A percentile compares a stretch with the other conserved stretches of the same genome.
Conservation (phyloP, 495 filamentous ascomycete species). For the Opeltia flavorubescens region DNA sequence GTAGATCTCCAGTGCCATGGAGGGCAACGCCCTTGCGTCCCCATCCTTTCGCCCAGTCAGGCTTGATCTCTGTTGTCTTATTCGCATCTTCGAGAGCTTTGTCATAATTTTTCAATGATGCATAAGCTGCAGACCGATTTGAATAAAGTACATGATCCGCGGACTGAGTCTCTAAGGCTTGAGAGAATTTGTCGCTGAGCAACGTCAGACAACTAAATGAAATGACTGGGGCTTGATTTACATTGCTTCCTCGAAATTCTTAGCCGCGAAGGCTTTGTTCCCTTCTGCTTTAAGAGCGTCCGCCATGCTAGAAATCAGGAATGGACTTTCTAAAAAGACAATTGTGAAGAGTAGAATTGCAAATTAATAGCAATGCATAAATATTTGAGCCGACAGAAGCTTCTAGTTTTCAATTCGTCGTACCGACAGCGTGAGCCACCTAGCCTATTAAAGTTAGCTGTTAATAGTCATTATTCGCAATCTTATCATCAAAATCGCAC, state of each 20-base stretch:
- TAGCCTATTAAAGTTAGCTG: no score
- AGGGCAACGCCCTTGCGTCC: constrained; percentile 80
- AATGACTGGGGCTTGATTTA: constrained; percentile 34
- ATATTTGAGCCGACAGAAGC: neutral
- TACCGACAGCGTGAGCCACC: no score
- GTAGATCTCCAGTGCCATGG: constrained; percentile 72
- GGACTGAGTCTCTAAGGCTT: constrained; percentile 83
- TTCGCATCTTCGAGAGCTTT: constrained; percentile 78
- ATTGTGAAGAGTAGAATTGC: no score
- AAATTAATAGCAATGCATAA: no score
- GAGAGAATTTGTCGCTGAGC: constrained; percentile 76
- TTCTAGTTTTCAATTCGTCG: no score
- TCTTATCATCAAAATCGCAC: no score
- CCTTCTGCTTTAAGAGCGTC: constrained; percentile 79
- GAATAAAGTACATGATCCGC: constrained; percentile 93
- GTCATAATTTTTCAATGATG: constrained; percentile 75
- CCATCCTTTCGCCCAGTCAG: constrained; percentile 96
- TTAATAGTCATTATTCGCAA: no score
- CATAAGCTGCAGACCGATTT: constrained; percentile 92
- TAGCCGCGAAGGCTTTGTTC: constrained; percentile 94
- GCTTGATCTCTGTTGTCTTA: constrained; percentile 85
- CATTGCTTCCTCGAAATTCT: constrained; percentile 93
- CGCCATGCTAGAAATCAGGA: constrained; percentile 28
- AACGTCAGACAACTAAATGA: neutral
- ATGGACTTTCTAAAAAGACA: neutral